Conservation (phyloP, 208 protist species). For the Endotrypanum monterogeii region DNA sequence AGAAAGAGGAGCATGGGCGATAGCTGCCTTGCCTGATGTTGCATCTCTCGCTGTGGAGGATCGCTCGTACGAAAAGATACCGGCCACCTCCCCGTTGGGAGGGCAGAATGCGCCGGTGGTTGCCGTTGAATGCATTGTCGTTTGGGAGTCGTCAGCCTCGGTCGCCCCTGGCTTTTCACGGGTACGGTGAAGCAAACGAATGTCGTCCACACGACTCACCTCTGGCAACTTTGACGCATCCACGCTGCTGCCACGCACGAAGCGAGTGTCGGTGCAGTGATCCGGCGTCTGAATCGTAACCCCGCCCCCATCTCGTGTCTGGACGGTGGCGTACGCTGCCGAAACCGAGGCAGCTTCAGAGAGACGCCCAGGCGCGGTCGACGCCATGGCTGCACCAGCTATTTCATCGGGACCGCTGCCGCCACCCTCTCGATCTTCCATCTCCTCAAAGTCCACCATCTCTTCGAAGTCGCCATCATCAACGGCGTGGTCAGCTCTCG, state of each 20-base stretch:
- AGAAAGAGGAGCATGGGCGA: conserved; percentile 3
- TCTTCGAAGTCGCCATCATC: conserved; percentile 34
- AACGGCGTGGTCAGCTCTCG: not conserved
- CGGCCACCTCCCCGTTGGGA: conserved; percentile 21
- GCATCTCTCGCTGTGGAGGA: conserved; percentile 9
- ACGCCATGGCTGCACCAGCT: not conserved
- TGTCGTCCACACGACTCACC: conserved; percentile 17
- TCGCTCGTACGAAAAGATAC: conserved; percentile 26
- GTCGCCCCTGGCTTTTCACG: conserved; percentile 3
- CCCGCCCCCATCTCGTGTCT: conserved; percentile 11
- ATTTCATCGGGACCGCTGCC: not conserved
- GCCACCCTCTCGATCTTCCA: conserved; percentile 27
- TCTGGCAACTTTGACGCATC: conserved; percentile 22
- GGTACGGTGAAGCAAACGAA: conserved; percentile 28
- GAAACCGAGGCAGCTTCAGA: not conserved
- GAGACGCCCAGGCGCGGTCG: not conserved
- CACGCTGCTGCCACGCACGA: conserved; percentile 27
- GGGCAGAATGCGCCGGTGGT: conserved; percentile 33
- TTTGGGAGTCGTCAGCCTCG: conserved; percentile 15
- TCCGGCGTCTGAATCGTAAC: conserved; percentile 21
- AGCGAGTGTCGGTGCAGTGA: conserved; percentile 28
- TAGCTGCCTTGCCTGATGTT: not conserved
- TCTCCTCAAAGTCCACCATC: conserved; percentile 24
- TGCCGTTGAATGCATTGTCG: conserved; percentile 16
- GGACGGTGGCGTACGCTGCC: not conserved